Evolutionary conservation across 2,329 filamentous ascomycete species (phyloP), one percentile per base, ranked within the genome.

Genomic region (Ophiognomonia clavigignenti-juglandacearum): DNA sequence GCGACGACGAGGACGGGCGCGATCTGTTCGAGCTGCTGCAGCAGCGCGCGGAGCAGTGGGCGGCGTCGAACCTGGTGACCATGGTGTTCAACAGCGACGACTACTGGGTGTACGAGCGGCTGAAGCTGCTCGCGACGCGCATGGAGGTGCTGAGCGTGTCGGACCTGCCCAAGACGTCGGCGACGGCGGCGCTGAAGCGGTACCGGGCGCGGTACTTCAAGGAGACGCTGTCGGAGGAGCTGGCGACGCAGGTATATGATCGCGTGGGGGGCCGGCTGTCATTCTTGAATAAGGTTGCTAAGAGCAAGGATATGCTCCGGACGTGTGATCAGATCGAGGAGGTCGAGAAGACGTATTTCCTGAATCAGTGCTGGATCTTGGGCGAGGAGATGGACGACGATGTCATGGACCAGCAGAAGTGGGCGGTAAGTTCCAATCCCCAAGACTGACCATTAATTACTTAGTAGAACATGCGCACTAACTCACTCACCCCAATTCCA

Each of bases 1-100:
- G 91, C 55, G 88, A 97, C 63, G 86, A 97, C 57, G 88, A 95
- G 5, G 88, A 95, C 58, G 93, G 93, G n/a, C 85, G 86, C 47
- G 89, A 97, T 62, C 73, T 98, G 13, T 82, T 98, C 35, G 93
- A 98, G 65, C 80, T 98, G 41, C 82, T 98, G 24, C 93, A 98
- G 61, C 93, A 98, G 63, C 82, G 91, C 26, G 92, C 93, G 1
- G 93, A 98, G 66, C 87, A 93, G 64, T 98, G 93, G 93, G 92
- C 93, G 1, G 93, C 92, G 1, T 82, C 87, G 18, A 92, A 89
- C 54, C 77, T 98, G 8, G 88, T 95, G 24, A 97, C 93, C 1
- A 80, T 89, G 74, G 83, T 98, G 27, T 90, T 98, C 70, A 97
- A 96, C 67, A 91, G 84, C 45, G 93, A 98, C 65, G 93, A 97